Evolutionary conservation across 805 yeast species (phyloP), one percentile per base, ranked within the genome.

Genomic region (Metschnikowia proteae): DNA sequence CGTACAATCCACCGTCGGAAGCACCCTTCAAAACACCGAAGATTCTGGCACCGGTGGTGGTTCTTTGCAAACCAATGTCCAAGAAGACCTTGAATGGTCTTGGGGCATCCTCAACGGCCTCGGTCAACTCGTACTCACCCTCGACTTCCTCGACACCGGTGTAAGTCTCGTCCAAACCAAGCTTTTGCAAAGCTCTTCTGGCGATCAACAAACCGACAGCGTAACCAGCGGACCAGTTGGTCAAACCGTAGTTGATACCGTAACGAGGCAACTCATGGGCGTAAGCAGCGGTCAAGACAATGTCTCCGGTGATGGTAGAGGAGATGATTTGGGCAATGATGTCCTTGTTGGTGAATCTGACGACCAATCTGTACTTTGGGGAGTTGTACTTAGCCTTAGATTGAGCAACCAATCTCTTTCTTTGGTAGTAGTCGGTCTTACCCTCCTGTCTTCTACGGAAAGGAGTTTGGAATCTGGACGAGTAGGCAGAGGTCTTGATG

Each of bases 361-460:
- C 97, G 62, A 94, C 99, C 71, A 94, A 83, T 86, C 99, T 91
- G 88, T 92, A 94, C 84, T 94, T 94, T 80, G 99, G 99, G 73
- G 97, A 75, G 86, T 83, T 85, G 95, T 94, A 94, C 84, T 94
- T 94, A 75, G 97, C 97, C 91, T 94, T 94, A 94, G 92, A 97
- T 83, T 94, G 99, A 70, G 97, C 83, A 71, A 94, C 94, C 73
- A 94, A 82, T 82, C 98, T 90, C 96, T 94, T 94, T 86, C 99
- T 91, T 78, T 94, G 97, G 85, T 91, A 94, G 96, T 91, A 94
- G 78, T 94, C 99, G 74, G 99, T 94, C 85, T 94, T 94, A 82
- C 99, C 99, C 82, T 94, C 97, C 76, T 96, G 88, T 87, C 99
- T 88, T 85, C 99, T 91, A 80, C 99, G 90, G 96, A 91, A 94